These are phyloP conservation scores for Colletotrichum eleusines DNA, from an alignment of 2,329 filamentous ascomycete genomes.

Conservation along the genomic window DNA sequence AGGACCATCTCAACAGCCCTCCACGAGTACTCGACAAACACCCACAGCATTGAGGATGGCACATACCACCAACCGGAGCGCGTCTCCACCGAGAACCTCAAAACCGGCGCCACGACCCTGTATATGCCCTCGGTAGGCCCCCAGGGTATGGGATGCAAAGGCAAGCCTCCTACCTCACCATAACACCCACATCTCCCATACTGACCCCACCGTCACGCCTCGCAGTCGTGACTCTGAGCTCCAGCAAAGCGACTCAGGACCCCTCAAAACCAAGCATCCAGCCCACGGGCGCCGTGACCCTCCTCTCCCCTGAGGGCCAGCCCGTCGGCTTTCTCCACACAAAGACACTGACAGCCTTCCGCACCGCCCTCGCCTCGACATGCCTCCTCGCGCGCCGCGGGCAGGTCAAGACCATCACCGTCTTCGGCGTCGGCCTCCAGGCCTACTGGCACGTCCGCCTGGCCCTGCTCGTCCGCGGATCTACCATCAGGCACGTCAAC, in stretches of 20 bases:
- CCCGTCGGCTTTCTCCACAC: constrained; percentile 79
- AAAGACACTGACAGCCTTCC: constrained; percentile 81
- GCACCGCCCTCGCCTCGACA: constrained; percentile 79
- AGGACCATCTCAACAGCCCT: constrained; percentile 63
- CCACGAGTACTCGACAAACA: constrained; percentile 71
- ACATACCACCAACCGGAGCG: constrained; percentile 68
- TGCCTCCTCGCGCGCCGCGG: constrained; percentile 74
- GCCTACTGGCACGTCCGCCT: constrained; percentile 96
- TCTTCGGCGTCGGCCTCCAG: constrained; percentile 91
- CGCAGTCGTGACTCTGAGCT: constrained; percentile 72
- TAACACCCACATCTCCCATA: constrained; percentile 6
- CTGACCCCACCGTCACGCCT: constrained; percentile 18
- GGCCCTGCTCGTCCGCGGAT: constrained; percentile 77
- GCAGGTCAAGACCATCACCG: constrained; percentile 79
- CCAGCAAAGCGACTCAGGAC: constrained; percentile 50
- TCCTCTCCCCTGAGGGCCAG: constrained; percentile 73
- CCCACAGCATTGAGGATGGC: constrained; percentile 56
- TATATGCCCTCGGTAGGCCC: constrained; percentile 81
- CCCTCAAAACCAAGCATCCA: constrained; percentile 52
- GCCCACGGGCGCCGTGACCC: constrained; percentile 76
- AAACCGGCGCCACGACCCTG: constrained; percentile 70
- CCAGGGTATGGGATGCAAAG: constrained; percentile 76
- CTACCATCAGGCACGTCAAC: constrained; percentile 82
- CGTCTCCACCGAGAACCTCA: constrained; percentile 60
- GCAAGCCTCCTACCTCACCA: constrained; percentile 49